A percentile compares a stretch with the other conserved stretches of the same genome.
Conservation (phyloP, 208 protist genomes). For the Entamoeba nuttalli region DNA sequence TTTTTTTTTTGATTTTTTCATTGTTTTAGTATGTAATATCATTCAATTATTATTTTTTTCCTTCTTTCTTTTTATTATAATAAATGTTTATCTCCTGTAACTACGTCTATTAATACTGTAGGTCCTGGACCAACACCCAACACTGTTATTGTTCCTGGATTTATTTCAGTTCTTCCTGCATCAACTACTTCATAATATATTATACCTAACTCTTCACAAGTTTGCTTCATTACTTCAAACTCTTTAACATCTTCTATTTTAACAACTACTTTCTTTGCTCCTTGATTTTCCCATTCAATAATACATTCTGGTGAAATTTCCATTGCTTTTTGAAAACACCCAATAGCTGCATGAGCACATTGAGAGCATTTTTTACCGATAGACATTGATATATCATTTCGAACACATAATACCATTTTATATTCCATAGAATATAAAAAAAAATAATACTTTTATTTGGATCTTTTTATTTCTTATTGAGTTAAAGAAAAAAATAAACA, state of each 20-base stretch:
- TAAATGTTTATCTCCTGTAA: neutral
- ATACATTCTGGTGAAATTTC: neutral
- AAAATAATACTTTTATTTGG: neutral
- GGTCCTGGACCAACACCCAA: neutral
- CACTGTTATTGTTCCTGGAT: neutral
- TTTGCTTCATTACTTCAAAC: neutral
- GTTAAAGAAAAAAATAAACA: no score
- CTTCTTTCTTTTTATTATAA: neutral
- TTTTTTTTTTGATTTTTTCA: no score
- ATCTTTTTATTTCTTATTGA: neutral
- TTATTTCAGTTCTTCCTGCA: neutral
- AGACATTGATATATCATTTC: neutral
- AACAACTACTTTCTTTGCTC: neutral
- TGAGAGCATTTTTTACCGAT: neutral
- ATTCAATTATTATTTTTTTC: no score
- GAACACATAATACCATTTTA: neutral
- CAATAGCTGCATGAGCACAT: neutral
- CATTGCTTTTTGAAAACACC: neutral
- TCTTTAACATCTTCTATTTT: neutral
- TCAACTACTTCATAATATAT: neutral
- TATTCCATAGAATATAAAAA: neutral
- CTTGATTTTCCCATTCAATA: neutral
- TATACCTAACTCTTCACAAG: neutral
- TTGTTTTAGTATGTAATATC: no score
- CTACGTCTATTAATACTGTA: neutral